Base-by-base conservation (phyloP, 108 stramenopile genomes). In the Conticribra guillardii region DNA sequence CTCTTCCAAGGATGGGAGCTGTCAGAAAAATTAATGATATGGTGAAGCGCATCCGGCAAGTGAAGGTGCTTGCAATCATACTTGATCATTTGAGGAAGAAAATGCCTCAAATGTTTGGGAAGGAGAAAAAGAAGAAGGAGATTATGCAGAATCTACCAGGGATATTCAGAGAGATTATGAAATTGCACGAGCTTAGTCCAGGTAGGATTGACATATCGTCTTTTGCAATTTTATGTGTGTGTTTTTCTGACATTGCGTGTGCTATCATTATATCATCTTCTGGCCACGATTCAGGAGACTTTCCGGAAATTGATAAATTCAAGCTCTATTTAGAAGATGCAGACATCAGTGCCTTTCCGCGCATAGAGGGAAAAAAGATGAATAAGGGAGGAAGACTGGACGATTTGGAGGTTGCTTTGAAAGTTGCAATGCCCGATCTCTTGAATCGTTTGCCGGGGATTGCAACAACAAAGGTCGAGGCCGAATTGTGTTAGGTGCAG, bases 21-120 rank as follows among this genome's bases (percentile, higher is more conserved):
- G 63, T 85, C 19, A 82, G 87, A 14, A 76, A 85, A 11, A 84
- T 91, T 46, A 91, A 91, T 68, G 90, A 91, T 58, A 66, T 91
- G 27, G 88, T 91, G 49, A 91, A 91, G 70, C 65, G 90, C 4
- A 84, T 88, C 19, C 47, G 90, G 0, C 60, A 69, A 46, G 77
- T 87, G 9, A 81, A 82, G 51, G 86, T 85, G 9, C 88, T 89
- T 68, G 87, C 87, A 8, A 79, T 86, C 62, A 71, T 91, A 28
- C 67, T 89, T 29, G 81, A 87, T 55, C 81, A 88, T 72, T 82
- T 91, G 26, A 69, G 79, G 27, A 74, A 83, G 56, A 81, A 88
- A 59, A 88, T 91, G 88, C 88, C 88, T 28, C 66, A 74, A 47
- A 53, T 87, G 57, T 81, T 84, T 44, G 88, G 88, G 19, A 84